A percentile compares a stretch with the other conserved stretches of the same genome.
These are phyloP conservation scores for Penicillium cataractarum DNA, from an alignment of 495 filamentous ascomycete genomes.

Conservation along the genomic window DNA sequence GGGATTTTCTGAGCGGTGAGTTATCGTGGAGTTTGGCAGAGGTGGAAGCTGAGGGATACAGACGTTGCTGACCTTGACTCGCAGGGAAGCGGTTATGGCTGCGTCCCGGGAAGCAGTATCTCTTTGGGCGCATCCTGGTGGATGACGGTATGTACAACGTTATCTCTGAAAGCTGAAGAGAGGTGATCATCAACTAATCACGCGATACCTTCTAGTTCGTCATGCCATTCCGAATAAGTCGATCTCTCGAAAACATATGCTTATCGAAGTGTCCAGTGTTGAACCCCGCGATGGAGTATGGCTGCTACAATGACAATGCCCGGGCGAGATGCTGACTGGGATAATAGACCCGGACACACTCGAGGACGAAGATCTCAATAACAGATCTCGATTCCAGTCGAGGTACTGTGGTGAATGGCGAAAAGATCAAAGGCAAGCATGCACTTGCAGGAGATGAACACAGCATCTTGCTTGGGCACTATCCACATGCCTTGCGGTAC, in stretches of 20 bases:
- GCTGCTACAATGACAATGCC: background rate
- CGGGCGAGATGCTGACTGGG: constrained; percentile 19
- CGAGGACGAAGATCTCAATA: constrained; percentile 65
- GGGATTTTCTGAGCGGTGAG: constrained; percentile 48
- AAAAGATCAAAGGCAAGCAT: constrained; percentile 61
- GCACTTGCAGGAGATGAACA: constrained; percentile 59
- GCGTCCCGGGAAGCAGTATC: constrained; percentile 77
- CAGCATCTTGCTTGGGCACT: constrained; percentile 67
- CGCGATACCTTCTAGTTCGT: constrained; percentile 46
- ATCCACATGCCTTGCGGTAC: constrained; percentile 55
- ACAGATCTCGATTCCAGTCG: constrained; percentile 75
- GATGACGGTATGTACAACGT: constrained; percentile 43
- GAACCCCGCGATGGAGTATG: constrained; percentile 71
- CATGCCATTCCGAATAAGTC: constrained; percentile 67
- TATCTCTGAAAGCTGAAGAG: background rate
- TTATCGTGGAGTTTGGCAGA: background rate
- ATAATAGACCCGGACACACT: constrained; percentile 51
- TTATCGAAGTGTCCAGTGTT: constrained; percentile 70
- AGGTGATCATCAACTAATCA: constrained; percentile 1
- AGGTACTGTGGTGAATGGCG: constrained; percentile 77
- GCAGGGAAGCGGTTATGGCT: constrained; percentile 78
- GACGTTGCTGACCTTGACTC: constrained; percentile 18
- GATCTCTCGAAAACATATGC: constrained; percentile 89
- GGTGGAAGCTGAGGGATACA: background rate
- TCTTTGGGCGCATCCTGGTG: constrained; percentile 69